phyloP scores from a whole-genome alignment of 352 stramenopile genomes.

The Chrysophaeum taylorii region DNA sequence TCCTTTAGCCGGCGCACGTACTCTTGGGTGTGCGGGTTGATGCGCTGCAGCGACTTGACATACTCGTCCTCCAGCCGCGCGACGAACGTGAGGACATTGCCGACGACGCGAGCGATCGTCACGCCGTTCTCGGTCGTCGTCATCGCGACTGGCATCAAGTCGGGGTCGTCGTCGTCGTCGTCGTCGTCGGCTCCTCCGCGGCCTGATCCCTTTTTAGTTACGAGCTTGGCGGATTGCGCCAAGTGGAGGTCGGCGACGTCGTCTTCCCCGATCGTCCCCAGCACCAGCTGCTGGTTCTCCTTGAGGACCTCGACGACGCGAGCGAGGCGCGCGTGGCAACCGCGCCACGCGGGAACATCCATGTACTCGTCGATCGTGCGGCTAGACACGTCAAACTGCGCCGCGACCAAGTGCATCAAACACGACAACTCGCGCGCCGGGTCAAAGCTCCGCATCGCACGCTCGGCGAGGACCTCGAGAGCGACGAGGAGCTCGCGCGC shows the following conservation, averaged over 20 bases:
- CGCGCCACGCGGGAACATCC: conserved; percentile 56
- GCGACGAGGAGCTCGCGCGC: conserved; percentile 43
- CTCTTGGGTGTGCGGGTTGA: conserved; percentile 84
- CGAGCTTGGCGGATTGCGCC: too few relatives aligned
- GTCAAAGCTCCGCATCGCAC: conserved; percentile 46
- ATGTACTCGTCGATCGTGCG: conserved; percentile 67
- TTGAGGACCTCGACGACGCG: conserved; percentile 45
- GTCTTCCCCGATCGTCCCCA: conserved; percentile 39
- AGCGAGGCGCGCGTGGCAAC: conserved; percentile 44
- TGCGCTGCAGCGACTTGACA: conserved; percentile 91
- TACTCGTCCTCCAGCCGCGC: conserved; percentile 84
- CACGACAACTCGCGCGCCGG: conserved; percentile 58
- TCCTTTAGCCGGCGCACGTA: conserved; percentile 85
- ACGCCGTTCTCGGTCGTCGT: conserved; percentile 20
- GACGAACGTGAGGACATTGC: conserved; percentile 1
- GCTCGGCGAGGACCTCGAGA: conserved; percentile 51
- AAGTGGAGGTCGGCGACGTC: conserved; percentile 45
- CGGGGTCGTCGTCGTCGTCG: conserved; percentile 19
- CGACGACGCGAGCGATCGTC: conserved; percentile 39
- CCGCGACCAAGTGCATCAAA: conserved; percentile 63
- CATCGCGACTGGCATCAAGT: conserved; percentile 36
- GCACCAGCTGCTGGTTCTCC: conserved; percentile 31
- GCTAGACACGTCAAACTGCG: conserved; percentile 39
- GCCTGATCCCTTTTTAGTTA: neutral
- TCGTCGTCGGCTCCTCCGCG: conserved; percentile 14